Evolutionary conservation across 305 asterid species (phyloP), one percentile per base, ranked within the genome.

Genomic region (Petunia hybrid): DNA sequence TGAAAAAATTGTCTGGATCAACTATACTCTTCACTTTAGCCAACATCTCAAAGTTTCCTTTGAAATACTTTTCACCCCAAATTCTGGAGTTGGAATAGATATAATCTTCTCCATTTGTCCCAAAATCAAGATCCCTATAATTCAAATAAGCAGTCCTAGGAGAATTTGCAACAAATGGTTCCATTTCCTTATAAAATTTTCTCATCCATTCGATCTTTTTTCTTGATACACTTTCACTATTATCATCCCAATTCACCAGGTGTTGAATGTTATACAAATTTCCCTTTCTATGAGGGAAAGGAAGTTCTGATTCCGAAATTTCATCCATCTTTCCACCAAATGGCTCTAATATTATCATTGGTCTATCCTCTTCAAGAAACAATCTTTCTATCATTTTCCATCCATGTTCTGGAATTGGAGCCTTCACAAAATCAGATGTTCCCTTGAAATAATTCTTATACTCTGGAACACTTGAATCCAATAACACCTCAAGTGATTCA

Each of bases 231-330:
- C 3, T 62, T n/a, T 69, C 80, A 45, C 53, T 59, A 8, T 36
- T 31, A 0, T 70, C 31, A 1, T 4, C 41, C 84, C 84, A 81
- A 31, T 81, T 71, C 22, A 74, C 75, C 4, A 81, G 7, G 56
- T 81, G 46, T 13, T 81, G 84, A 41, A 81, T 66, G 41, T 81
- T 81, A 56, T 61, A 74, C 53, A 81, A 51, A 40, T 60, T 81
- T 35, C 84, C 84, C 16, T n/a, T 62, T 74, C 84, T 80, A n/a
- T 81, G 80, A 6, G 84, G 84, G 35, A 81, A 81, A 13, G 76
- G 80, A 45, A 81, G 48, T 31, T 38, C 38, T 3, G 66, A 48
- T n/a, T 81, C 76, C 38, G 84, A 74, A 41, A 78, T 62, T 51
- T 78, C 75, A 45, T 62, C 75, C 43, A 78, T 36, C 60, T 14